Evolutionary conservation across 78 protist genomes (phyloP), one percentile per base, ranked within the genome.

Genomic region (Mastigamoeba balamuthi): DNA sequence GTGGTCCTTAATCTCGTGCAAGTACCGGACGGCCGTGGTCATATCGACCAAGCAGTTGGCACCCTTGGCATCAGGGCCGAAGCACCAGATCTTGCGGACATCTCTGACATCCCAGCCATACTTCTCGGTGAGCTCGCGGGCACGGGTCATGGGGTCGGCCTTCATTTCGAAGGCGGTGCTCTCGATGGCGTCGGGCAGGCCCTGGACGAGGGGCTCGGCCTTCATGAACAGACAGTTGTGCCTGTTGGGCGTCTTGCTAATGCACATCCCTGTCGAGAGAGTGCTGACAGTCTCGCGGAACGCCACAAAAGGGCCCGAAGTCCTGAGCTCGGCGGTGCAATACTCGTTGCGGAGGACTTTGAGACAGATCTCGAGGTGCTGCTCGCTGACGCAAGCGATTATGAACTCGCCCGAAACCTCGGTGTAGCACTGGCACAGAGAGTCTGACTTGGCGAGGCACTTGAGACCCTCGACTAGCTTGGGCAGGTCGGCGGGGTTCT

Each of bases 401-500:
- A 91, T 0, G 8, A 36, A 1, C 69, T 90, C 85, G 68, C 94
- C 92, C 29, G 91, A 52, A 4, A 30, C 17, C 39, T 68, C 74
- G 44, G 6, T 28, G 0, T 2, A 10, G 36, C 8, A 27, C n/a
- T 76, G 74, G 27, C 43, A 44, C 41, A 29, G 28, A 0, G 72
- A 77, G 52, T 70, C 82, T 3, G 17, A 9, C 79, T 78, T 48
- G 5, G n/a, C 28, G 0, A 78, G 29, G 27, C 88, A 86, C 77
- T 89, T 86, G 28, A 97, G 83, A 25, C 94, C 96, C 38, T 93
- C 98, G 6, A 68, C 72, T 17, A 91, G 37, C 35, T 38, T 39
- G 29, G 74, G 73, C 33, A 67, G 3, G 23, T 76, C 73, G 9
- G 27, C 0, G 0, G 82, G 64, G 17, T 69, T 7, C 43, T 36